phyloP scores from a whole-genome alignment of 225 moss, liverwort and hornwort genomes.

The Climacium dendroides region DNA sequence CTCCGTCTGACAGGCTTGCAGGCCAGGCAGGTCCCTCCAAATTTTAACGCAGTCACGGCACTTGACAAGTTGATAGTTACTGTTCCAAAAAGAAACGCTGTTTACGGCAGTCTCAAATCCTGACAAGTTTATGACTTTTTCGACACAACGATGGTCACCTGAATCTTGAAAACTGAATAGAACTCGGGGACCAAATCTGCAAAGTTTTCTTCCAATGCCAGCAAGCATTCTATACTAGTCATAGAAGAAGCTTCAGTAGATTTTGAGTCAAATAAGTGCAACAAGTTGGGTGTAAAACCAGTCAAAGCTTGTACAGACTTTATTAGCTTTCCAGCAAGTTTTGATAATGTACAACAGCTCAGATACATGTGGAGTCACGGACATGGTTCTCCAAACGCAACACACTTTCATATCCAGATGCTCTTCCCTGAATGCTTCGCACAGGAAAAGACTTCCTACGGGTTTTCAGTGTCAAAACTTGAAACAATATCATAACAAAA shows the following conservation, averaged over 20 bases:
- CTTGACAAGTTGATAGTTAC: neutral
- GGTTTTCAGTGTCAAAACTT: neutral
- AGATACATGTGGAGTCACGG: neutral
- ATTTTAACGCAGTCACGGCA: neutral
- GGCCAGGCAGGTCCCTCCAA: neutral
- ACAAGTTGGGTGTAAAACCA: neutral
- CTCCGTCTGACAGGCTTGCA: no score
- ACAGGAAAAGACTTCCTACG: neutral
- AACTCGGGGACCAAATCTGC: neutral
- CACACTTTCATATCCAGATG: neutral
- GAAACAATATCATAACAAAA: neutral
- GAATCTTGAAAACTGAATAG: neutral
- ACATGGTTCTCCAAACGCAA: neutral
- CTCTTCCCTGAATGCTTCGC: neutral
- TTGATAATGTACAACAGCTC: neutral
- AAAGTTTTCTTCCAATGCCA: neutral
- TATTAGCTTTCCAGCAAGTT: neutral
- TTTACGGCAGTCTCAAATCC: neutral
- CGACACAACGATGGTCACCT: neutral
- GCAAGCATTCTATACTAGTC: neutral
- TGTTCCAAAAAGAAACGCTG: neutral
- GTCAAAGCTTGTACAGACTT: neutral
- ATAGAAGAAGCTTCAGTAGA: neutral
- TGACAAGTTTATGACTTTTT: neutral
- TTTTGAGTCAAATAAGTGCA: no score